Percentiles rank a stretch among this genome's conserved stretches.
These are phyloP conservation scores for Mollisia scopiformis DNA, from an alignment of 2,329 filamentous ascomycete genomes.

Conservation along the genomic window DNA sequence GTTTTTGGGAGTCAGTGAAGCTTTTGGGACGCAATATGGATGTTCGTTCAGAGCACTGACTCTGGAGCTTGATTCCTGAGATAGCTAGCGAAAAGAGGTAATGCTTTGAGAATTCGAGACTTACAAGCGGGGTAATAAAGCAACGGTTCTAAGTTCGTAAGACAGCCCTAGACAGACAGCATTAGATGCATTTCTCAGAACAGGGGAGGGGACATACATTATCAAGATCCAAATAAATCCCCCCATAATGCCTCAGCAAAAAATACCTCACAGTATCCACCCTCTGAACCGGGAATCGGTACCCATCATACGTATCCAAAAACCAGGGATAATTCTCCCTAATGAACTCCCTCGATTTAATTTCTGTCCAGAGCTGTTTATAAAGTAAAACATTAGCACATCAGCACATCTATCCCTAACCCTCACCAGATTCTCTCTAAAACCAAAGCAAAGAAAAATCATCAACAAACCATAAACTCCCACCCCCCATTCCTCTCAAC, in stretches of 20 bases:
- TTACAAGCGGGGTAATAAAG: slow-evolving; percentile 70
- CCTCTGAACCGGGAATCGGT: slow-evolving; percentile 71
- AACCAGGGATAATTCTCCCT: slow-evolving; percentile 73
- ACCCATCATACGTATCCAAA: slow-evolving; percentile 68
- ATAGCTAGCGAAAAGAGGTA: too few species aligned
- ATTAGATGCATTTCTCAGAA: too few species aligned
- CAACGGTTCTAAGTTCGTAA: slow-evolving; percentile 66
- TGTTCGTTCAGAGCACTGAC: too few species aligned
- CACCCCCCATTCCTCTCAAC: slow-evolving; percentile 69
- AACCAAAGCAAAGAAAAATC: too few species aligned
- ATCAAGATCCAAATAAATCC: slow-evolving; percentile 70
- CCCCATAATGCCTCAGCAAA: slow-evolving; percentile 71
- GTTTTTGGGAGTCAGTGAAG: too few species aligned
- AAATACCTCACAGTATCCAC: slow-evolving; percentile 77
- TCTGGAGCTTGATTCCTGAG: too few species aligned
- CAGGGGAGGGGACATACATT: slow-evolving; percentile 41
- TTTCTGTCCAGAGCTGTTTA: slow-evolving; percentile 71
- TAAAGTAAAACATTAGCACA: too few species aligned
- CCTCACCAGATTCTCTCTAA: background rate
- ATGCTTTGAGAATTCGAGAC: too few species aligned
- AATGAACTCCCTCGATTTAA: slow-evolving; percentile 68
- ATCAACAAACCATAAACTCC: slow-evolving; percentile 70
- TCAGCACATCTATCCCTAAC: background rate
- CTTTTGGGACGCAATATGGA: too few species aligned
- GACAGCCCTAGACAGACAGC: too few species aligned